These are phyloP conservation scores for Fusarium armeniacum DNA, from an alignment of 2,329 filamentous ascomycete genomes.

Conservation along the genomic window DNA sequence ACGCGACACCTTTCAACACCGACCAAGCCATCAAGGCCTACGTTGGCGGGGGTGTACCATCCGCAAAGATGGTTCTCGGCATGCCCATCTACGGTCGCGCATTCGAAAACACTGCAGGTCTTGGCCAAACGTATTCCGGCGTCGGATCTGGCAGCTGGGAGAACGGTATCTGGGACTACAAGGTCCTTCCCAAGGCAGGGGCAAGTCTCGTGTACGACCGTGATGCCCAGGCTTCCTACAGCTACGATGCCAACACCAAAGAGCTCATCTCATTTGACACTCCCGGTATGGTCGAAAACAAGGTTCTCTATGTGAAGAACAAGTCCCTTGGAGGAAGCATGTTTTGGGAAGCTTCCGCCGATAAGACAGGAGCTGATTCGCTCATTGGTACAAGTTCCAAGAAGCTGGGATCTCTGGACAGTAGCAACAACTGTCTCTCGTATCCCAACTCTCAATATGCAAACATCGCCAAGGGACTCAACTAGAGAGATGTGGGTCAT, in stretches of 20 bases:
- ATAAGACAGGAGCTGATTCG: conserved; percentile 70
- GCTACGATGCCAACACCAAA: conserved; percentile 71
- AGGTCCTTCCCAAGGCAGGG: conserved; percentile 75
- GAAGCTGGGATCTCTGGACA: conserved; percentile 58
- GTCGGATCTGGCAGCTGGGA: conserved; percentile 79
- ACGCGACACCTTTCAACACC: conserved; percentile 76
- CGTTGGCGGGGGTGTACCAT: conserved; percentile 69
- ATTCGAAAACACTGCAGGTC: conserved; percentile 62
- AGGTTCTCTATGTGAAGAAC: conserved; percentile 74
- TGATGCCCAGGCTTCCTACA: conserved; percentile 74
- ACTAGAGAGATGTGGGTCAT: not conserved
- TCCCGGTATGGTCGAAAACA: conserved; percentile 68
- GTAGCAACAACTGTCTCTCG: conserved; percentile 61
- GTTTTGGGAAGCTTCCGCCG: conserved; percentile 87
- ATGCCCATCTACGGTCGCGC: conserved; percentile 85
- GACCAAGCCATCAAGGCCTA: conserved; percentile 75
- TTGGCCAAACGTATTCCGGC: conserved; percentile 61
- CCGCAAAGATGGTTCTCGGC: conserved; percentile 78
- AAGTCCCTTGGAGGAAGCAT: conserved; percentile 78
- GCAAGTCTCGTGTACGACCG: conserved; percentile 70
- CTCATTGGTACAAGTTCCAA: conserved; percentile 68
- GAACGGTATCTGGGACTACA: conserved; percentile 83
- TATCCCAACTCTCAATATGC: conserved; percentile 68
- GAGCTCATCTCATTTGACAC: conserved; percentile 81
- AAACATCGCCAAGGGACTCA: conserved; percentile 58